Evolutionary conservation across 202 grass and related monocot genomes (phyloP).

Genomic region (Zoysia matrella): DNA sequence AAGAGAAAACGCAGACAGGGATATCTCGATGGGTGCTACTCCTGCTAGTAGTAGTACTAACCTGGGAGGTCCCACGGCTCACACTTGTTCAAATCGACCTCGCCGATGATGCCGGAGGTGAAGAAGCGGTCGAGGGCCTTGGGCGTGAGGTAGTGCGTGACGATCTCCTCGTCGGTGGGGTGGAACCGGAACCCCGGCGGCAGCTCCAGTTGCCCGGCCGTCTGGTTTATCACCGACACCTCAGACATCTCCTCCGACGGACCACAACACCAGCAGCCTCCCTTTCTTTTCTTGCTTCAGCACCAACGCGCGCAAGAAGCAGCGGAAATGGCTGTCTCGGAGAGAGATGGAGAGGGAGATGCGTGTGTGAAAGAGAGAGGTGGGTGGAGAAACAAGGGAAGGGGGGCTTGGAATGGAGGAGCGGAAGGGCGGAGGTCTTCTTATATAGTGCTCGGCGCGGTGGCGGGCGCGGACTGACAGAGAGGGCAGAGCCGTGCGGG

Average conservation of each 20-base stretch:
- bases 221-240: constrained; percentile 58
- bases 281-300: not conserved
- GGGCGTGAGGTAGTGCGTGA: constrained; percentile 68
- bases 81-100: constrained; percentile 75
- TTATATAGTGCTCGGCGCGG: constrained; percentile 40
- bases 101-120: constrained; percentile 61
- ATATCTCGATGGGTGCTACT: not conserved
- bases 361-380: constrained; percentile 52
- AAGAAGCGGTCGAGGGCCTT: constrained; percentile 54
- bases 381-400: constrained; percentile 17
- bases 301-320: not conserved
- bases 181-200: constrained; percentile 78
- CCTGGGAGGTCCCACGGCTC: constrained; percentile 35
- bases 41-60: no score
- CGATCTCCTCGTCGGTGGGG: constrained; percentile 80
- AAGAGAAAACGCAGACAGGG: not conserved
- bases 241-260: constrained; percentile 50
- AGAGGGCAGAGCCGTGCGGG: not conserved
- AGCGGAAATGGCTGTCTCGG: constrained; percentile 27
- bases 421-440: not conserved
- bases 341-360: constrained; percentile 33
- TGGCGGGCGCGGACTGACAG: not conserved
- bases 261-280: not conserved
- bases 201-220: constrained; percentile 48
- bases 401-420: constrained; percentile 27